Conservation (phyloP, 2,329 filamentous ascomycete genomes). For the Teratosphaeria destructans region DNA sequence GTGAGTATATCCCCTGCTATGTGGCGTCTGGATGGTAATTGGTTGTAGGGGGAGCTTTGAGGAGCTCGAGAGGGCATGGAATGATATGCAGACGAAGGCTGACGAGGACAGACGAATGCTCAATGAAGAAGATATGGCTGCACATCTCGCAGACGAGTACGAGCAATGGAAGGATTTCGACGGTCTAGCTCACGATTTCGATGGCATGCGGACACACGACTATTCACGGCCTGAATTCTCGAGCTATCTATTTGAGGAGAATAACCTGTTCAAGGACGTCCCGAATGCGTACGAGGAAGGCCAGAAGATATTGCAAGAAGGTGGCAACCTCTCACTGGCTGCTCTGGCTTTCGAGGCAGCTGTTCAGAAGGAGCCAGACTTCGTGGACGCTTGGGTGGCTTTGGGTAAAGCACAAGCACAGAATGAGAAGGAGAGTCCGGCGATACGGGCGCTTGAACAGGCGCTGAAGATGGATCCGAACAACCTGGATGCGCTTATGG, state of each 20-base stretch:
- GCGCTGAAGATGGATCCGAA: constrained; percentile 78
- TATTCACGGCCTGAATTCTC: constrained; percentile 55
- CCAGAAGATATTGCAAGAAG: constrained; percentile 81
- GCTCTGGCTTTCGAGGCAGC: constrained; percentile 93
- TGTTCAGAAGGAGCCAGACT: constrained; percentile 75
- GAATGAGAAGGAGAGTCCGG: constrained; percentile 95
- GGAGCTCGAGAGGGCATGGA: constrained; percentile 85
- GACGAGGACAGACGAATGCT: constrained; percentile 55
- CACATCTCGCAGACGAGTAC: constrained; percentile 62
- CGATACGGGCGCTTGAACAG: constrained; percentile 86
- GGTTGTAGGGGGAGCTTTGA: constrained; percentile 41
- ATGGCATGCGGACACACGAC: constrained; percentile 41
- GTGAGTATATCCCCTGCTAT: constrained; percentile 43
- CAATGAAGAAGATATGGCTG: constrained; percentile 51
- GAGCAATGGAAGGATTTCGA: constrained; percentile 75
- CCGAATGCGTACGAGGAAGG: constrained; percentile 86
- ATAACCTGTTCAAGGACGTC: constrained; percentile 77
- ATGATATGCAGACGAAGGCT: constrained; percentile 67
- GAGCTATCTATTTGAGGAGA: constrained; percentile 87
- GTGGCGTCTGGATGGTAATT: background rate
- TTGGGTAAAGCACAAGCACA: constrained; percentile 89
- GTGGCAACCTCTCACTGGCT: constrained; percentile 86
- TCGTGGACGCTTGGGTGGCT: constrained; percentile 88
- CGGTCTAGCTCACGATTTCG: constrained; percentile 56
- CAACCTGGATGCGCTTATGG: constrained; percentile 87